Evolutionary conservation across 352 stramenopile species (phyloP).

Genomic region (Globisporangium irregulare): DNA sequence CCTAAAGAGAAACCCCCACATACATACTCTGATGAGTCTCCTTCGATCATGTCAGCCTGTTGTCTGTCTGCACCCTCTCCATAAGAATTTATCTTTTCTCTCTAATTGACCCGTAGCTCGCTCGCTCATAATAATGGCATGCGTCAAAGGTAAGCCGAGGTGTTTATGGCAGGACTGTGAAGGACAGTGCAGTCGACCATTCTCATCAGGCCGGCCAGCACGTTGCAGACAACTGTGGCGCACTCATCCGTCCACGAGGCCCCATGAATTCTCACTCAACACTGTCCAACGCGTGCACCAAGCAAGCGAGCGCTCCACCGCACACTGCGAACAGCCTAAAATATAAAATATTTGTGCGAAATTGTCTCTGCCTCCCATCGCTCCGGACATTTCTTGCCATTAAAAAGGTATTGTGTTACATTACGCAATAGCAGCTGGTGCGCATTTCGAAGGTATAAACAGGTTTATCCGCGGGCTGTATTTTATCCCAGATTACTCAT

Average conservation of each 20-base stretch:
- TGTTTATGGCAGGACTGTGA: neutral
- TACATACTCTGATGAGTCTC: neutral
- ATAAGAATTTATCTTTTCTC: neutral
- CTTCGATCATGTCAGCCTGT: neutral
- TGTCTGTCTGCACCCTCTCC: neutral
- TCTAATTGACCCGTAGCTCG: neutral
- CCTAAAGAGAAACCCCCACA: too few species aligned
- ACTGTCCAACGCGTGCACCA: neutral
- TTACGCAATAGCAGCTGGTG: neutral
- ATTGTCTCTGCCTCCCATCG: neutral
- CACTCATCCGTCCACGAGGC: neutral
- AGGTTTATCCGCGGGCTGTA: neutral
- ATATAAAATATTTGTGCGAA: neutral
- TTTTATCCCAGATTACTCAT: neutral
- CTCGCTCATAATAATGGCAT: neutral
- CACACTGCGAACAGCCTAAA: neutral
- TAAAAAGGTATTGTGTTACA: neutral
- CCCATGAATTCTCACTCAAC: neutral
- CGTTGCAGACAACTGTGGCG: neutral
- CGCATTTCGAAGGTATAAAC: neutral
- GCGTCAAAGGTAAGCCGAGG: neutral
- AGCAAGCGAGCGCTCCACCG: neutral
- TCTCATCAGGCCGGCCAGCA: neutral
- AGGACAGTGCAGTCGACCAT: neutral
- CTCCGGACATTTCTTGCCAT: neutral